phyloP scores from a whole-genome alignment of 78 protist species.

The Dictyostelium capitatum region DNA sequence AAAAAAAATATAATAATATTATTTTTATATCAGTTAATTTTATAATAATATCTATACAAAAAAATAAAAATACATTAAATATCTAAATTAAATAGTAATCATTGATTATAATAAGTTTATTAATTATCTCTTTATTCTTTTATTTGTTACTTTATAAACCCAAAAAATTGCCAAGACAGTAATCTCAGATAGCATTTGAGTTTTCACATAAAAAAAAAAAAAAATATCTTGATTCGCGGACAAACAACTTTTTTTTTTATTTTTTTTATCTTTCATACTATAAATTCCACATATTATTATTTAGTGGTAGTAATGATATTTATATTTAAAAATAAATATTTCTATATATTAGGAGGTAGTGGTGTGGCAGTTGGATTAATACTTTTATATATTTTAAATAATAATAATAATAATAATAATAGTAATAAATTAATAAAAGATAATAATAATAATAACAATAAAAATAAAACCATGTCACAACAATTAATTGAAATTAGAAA shows the following conservation, averaged over 20 bases:
- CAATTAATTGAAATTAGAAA: conserved; percentile 35
- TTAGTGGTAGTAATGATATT: background rate
- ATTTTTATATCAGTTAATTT: no score
- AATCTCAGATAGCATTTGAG: no score
- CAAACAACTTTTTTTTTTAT: background rate
- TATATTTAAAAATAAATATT: conserved; percentile 12
- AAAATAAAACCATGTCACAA: background rate
- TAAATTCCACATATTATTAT: no score
- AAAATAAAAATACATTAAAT: background rate
- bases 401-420: background rate
- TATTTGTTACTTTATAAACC: no score
- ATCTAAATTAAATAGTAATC: background rate
- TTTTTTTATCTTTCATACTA: background rate
- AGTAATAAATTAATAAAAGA: background rate
- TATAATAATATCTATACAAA: no score
- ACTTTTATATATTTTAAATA: background rate
- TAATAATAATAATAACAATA: background rate
- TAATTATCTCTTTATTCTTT: no score
- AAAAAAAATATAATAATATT: no score
- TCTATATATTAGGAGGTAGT: background rate
- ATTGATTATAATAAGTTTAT: no score
- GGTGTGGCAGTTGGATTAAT: background rate
- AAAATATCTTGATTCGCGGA: no score
- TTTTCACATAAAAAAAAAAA: no score
- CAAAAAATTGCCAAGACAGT: no score